Base-by-base conservation (phyloP, 139 green algal species). In the Tetradesmus lagerheimii region DNA sequence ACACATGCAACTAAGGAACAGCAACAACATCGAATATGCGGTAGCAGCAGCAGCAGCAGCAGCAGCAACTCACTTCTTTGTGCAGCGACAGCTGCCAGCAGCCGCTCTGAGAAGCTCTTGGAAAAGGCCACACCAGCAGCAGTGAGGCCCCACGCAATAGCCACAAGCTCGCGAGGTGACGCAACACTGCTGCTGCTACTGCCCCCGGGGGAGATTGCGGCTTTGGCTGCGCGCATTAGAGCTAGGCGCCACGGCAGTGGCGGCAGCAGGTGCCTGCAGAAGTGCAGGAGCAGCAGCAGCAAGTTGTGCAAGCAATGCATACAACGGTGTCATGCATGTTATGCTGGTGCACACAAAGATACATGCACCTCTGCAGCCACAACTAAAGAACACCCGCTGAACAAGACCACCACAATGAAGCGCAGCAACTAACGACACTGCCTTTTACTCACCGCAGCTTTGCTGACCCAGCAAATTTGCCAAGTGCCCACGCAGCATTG, bases 401-500 rank as follows among this genome's bases (percentile, higher is more conserved):
- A n/a, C n/a, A n/a, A n/a, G n/a, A 37, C 66, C 5, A 77, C 5
- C 16, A 45, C 76, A 27, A 45, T 25, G 12, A 25, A 31, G 2
- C 29, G 1, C 35, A 57, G 14, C 35, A 45, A 47, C n/a, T n/a
- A 15, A 57, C 53, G 34, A 11, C 45, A 31, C 29, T n/a, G n/a
- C n/a, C n/a, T n/a, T n/a, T n/a, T n/a, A 38, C 83, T 53, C 62
- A 79, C 83, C 64, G 31, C 23, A 39, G 9, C 16, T 53, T 53
- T 6, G 39, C 4, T 11, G 27, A 27, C 11, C 64, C 74, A 3
- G 39, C 66, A 50, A 89, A 29, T 43, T 89, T 89, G 27, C 67
- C 84, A 34, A 89, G n/a, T 11, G 84, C 84, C 84, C 84, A 89
- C 8, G 67, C 67, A 89, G 43, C 64, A 37, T 83, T 38, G 3